A percentile compares a stretch with the other conserved stretches of the same genome.
phyloP scores from a whole-genome alignment of 2,329 filamentous ascomycete genomes.

The Emmonsiellopsis sp. region DNA sequence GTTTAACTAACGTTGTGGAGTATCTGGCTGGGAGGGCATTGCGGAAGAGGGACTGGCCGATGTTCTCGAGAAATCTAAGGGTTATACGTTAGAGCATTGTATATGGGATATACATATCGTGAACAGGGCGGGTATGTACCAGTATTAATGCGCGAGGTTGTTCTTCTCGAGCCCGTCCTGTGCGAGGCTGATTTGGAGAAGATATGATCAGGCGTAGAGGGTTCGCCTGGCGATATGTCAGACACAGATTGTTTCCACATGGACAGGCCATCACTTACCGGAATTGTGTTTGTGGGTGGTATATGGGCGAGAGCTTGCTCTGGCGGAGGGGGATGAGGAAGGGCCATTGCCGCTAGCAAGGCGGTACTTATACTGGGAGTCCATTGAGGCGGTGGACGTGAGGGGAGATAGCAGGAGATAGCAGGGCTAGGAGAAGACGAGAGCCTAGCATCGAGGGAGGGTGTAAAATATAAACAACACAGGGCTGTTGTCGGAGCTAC shows the following conservation, averaged over 20 bases:
- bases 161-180: background rate
- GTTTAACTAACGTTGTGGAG: conserved; percentile 3
- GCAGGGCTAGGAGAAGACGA: no score
- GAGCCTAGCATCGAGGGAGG: no score
- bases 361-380: background rate
- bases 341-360: background rate
- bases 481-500: background rate
- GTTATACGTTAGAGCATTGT: no score
- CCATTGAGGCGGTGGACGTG: no score
- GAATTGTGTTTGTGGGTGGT: background rate
- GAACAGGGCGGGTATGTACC: background rate
- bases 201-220: background rate
- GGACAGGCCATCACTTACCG: background rate
- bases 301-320: background rate
- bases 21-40: background rate
- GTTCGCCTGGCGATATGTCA: background rate
- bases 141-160: background rate
- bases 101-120: background rate
- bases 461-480: no score
- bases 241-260: background rate
- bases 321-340: background rate
- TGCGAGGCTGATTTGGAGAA: background rate
- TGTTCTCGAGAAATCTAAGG: background rate
- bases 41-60: background rate
- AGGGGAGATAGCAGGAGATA: no score